Conservation (phyloP, 2,329 filamentous ascomycete genomes). For the Coleophoma crateriformis region DNA sequence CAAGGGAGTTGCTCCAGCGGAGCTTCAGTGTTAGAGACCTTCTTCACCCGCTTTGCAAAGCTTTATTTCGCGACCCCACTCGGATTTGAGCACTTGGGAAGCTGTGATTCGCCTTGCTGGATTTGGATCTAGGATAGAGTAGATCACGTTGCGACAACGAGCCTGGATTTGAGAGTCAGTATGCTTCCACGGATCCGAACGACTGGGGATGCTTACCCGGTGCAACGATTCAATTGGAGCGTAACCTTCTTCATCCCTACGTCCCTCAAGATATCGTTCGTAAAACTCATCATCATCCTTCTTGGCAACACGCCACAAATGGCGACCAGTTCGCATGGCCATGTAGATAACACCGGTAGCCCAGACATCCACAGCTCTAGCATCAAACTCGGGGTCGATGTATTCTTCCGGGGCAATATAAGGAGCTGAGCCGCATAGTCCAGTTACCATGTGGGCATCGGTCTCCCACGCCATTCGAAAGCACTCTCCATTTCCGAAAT, state of each 20-base stretch:
- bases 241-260: slow-evolving; percentile 92
- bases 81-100: slow-evolving; percentile 93
- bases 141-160: slow-evolving; percentile 96
- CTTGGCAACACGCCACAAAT: slow-evolving; percentile 94
- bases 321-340: slow-evolving; percentile 95
- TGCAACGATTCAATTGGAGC: slow-evolving; percentile 93
- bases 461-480: slow-evolving; percentile 99
- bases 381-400: slow-evolving; percentile 90
- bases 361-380: slow-evolving; percentile 96
- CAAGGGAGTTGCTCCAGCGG: background rate
- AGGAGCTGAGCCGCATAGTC: slow-evolving; percentile 90
- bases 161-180: slow-evolving; percentile 50
- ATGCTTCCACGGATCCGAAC: background rate
- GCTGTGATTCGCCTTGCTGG: slow-evolving; percentile 88
- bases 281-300: slow-evolving; percentile 98
- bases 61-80: slow-evolving; percentile 98
- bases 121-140: slow-evolving; percentile 95
- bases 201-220: slow-evolving; percentile 58
- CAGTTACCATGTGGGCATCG: slow-evolving; percentile 96
- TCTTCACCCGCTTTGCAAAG: slow-evolving; percentile 95
- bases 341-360: slow-evolving; percentile 99
- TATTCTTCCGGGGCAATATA: slow-evolving; percentile 99
- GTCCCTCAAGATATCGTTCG: slow-evolving; percentile 85
- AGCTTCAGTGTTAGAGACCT: slow-evolving; percentile 59
- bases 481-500: slow-evolving; percentile 98